Evolutionary conservation across 345 rosid species (phyloP), one percentile per base, ranked within the genome.

Genomic region (Microthlaspi erraticum): DNA sequence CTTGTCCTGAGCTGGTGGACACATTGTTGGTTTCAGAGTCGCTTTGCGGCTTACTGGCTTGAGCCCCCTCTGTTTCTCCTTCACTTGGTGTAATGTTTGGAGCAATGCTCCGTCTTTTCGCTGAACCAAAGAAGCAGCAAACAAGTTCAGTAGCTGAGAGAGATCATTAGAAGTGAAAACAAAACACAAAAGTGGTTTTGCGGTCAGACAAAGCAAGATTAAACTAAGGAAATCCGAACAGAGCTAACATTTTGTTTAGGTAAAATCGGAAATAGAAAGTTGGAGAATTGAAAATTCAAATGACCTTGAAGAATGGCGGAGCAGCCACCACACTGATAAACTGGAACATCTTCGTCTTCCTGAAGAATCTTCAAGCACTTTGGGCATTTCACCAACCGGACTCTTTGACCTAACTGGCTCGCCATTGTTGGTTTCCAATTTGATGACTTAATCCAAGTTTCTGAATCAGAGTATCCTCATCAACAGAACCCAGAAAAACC

Each of bases 271-370:
- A 64, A 70, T 4, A 13, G 72, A 71, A 44, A 46, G 42, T 50
- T 37, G 2, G 6, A 44, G 42, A 37, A 12, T 23, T 13, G 12
- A 3, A 64, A 70, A 58, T 43, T 7, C 26, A 36, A 37, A 43
- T 62, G 78, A 92, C 98, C 98, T 82, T 73, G 85, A 54, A 92
- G 91, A 82, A 69, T 61, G 1, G 83, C 41, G 34, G 64, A 68
- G 38, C 98, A 92, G 17, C 82, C 83, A 68, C 98, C 98, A 37
- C 98, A 92, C 59, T 50, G 60, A 68, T 90, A 90, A 16, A 88
- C 81, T 5, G 80, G 86, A 78, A 84, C 63, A 72, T 85, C 74
- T 14, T 80, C 77, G 6, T 72, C 73, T 80, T 90, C 98, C 2
- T 74, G 82, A 72, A 92, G 93, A 77, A 90, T 56, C 63, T 55